Base-by-base conservation (phyloP, 345 rosid genomes). In the Boechera divaricarpa region DNA sequence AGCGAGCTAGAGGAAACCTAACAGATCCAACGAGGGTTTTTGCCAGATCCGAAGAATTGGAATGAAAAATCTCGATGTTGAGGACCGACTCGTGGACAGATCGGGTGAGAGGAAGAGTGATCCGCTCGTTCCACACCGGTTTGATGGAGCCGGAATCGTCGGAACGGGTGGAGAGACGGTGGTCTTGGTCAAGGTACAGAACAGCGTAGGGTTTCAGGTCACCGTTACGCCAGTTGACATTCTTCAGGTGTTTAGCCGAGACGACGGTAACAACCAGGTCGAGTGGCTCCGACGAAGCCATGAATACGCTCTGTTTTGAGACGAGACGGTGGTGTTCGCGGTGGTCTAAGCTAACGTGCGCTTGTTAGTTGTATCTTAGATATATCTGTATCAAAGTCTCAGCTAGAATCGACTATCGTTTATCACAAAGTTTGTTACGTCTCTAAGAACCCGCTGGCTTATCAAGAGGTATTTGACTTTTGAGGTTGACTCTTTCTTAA, bases 211-310 rank as follows among this genome's bases (percentile, higher is more conserved):
- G 91, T 63, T 73, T 81, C 67, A 87, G 74, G 6, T 80, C 78
- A 10, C 93, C 93, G 77, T 84, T 70, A 62, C 93, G 83, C 93
- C 93, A 87, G 72, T 89, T 89, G 6, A 89, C 88, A 51, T 89
- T 89, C 69, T 89, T 87, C 21, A 89, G 85, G 61, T 89, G 84
- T 67, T 89, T 87, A 2, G 88, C 89, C 3, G 88, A 85, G 47
- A 83, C 70, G 44, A 85, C 58, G 35, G 85, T 81, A 16, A 87
- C 64, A 31, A 85, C 65, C 6, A 89, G 61, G 67, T 85, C 86
- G 42, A 76, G 73, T 24, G 72, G 77, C 26, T 76, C 80, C 15
- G 80, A 57, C 7, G 85, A 65, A 6, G 89, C 79, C 89, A 87
- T 85, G 35, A 69, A 49, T 44, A 53, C 59, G 82, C 39, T 31